Percentiles rank a stretch among this genome's conserved stretches.
These are phyloP conservation scores for Penicillium bovifimosum DNA, from an alignment of 495 filamentous ascomycete genomes.

Conservation along the genomic window DNA sequence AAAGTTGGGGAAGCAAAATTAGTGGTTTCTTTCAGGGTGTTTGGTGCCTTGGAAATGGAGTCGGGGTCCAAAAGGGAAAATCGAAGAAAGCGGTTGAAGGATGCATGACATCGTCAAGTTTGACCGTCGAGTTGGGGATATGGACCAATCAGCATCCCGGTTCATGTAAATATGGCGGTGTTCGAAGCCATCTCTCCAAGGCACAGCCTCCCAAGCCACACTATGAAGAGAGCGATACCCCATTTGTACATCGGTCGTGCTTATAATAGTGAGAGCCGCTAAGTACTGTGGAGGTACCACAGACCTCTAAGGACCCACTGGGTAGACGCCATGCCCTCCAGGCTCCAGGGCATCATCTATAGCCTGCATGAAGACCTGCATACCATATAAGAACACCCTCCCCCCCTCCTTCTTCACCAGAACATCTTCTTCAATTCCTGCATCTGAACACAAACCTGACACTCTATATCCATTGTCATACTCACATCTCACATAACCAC, in stretches of 20 bases:
- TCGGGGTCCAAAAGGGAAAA: not conserved
- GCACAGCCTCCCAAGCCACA: constrained; percentile 14
- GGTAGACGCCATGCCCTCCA: constrained; percentile 3
- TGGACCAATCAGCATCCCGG: constrained; percentile 8
- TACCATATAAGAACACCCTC: not conserved
- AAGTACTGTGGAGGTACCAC: not conserved
- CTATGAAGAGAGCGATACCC: not conserved
- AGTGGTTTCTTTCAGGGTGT: not conserved
- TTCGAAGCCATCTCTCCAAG: constrained; percentile 1
- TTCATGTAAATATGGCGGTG: constrained; percentile 5
- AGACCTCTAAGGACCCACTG: constrained; percentile 1
- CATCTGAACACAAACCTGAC: not conserved
- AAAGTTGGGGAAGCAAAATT: not conserved
- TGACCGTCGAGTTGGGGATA: constrained; percentile 4
- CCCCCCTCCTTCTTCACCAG: not conserved
- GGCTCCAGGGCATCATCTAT: not conserved
- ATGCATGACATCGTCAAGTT: not conserved
- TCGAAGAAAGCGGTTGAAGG: not conserved
- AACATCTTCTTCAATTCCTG: not conserved
- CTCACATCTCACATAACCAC: not conserved
- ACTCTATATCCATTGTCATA: not conserved
- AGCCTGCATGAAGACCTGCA: not conserved
- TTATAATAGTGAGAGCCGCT: not conserved
- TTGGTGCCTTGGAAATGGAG: not conserved
- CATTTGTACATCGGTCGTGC: not conserved